These are phyloP conservation scores for Endotrypanum monterogeii DNA, from an alignment of 208 protist species.

Conservation along the genomic window DNA sequence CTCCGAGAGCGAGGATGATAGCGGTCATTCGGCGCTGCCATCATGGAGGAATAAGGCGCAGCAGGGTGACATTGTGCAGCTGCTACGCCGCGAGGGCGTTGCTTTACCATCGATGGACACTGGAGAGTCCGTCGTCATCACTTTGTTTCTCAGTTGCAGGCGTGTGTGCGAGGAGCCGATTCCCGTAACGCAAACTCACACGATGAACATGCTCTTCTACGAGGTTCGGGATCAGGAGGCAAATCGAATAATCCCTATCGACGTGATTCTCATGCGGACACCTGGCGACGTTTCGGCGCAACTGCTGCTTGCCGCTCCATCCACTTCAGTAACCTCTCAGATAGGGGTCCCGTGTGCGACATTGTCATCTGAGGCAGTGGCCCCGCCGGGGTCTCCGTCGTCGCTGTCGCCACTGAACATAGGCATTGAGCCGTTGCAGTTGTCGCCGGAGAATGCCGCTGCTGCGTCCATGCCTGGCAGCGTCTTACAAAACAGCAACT, in stretches of 20 bases:
- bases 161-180: slow-evolving; percentile 48
- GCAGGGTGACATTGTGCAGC: slow-evolving; percentile 42
- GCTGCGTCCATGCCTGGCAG: not conserved
- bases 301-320: not conserved
- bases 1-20: slow-evolving; percentile 78
- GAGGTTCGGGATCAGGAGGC: slow-evolving; percentile 84
- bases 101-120: slow-evolving; percentile 73
- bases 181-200: slow-evolving; percentile 65
- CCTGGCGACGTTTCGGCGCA: slow-evolving; percentile 44
- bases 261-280: slow-evolving; percentile 67
- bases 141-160: slow-evolving; percentile 55
- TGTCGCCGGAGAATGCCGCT: not conserved
- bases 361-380: not conserved
- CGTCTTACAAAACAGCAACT: not conserved
- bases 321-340: not conserved
- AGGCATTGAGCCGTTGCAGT: not conserved
- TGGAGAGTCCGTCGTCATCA: slow-evolving; percentile 71
- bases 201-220: slow-evolving; percentile 79
- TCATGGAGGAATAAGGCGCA: slow-evolving; percentile 29
- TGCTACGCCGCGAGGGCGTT: slow-evolving; percentile 73
- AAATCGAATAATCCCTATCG: slow-evolving; percentile 79
- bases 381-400: slow-evolving; percentile 3
- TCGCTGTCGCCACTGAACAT: not conserved
- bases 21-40: slow-evolving; percentile 16
- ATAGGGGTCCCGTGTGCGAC: not conserved